Evolutionary conservation across 1,284 basidiomycete genomes (phyloP).

Genomic region (Porogramme epimiltina): DNA sequence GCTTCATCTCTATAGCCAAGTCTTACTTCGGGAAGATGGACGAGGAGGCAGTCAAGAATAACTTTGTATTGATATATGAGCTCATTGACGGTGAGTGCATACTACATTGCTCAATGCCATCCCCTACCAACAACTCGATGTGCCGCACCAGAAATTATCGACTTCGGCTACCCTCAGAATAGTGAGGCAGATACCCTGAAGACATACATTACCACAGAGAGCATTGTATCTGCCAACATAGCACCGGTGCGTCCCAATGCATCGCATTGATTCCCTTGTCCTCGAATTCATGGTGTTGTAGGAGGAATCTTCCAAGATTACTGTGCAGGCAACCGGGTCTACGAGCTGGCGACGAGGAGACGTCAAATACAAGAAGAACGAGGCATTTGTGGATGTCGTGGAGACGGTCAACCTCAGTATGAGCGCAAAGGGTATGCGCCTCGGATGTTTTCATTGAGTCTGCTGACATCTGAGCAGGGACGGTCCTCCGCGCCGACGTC

Average conservation of each 20-base stretch:
- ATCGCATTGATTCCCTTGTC: not conserved
- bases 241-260: constrained; percentile 78
- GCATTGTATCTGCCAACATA: constrained; percentile 81
- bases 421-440: constrained; percentile 84
- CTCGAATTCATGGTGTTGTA: constrained; percentile 34
- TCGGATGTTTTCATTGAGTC: not conserved
- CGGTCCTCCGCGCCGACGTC: constrained; percentile 92
- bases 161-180: constrained; percentile 99
- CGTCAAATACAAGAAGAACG: constrained; percentile 98
- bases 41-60: constrained; percentile 98
- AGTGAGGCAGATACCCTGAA: constrained; percentile 98
- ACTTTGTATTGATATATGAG: constrained; percentile 97
- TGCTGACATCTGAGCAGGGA: constrained; percentile 52
- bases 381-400: constrained; percentile 97
- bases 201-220: constrained; percentile 97
- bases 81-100: constrained; percentile 83
- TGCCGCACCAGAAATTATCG: constrained; percentile 82
- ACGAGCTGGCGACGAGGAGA: constrained; percentile 93
- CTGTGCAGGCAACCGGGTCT: constrained; percentile 92
- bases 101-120: not conserved
- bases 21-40: constrained; percentile 98
- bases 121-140: not conserved
- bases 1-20: constrained; percentile 91
- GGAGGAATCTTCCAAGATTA: constrained; percentile 98
- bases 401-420: constrained; percentile 96